phyloP scores from a whole-genome alignment of 2,329 filamentous ascomycete genomes.

The Canariomyces notabilis region DNA sequence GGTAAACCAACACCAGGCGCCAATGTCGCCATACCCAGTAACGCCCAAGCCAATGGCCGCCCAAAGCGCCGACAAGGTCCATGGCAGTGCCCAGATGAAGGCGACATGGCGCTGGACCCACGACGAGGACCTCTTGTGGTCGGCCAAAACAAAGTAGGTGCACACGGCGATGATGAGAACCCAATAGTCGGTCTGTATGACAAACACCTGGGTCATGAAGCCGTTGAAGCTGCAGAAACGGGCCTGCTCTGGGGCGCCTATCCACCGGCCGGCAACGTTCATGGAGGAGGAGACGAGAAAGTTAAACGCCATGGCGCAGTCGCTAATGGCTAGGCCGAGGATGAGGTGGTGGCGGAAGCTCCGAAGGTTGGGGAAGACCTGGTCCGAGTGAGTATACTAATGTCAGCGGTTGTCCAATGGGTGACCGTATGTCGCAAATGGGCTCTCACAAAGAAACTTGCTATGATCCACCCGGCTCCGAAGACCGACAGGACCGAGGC shows the following conservation, averaged over 20 bases:
- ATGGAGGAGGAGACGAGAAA: conserved; percentile 35
- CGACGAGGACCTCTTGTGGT: conserved; percentile 31
- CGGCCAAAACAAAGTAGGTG: conserved; percentile 38
- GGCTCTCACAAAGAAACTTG: conserved; percentile 31
- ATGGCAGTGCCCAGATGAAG: conserved; percentile 33
- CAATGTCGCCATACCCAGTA: conserved; percentile 32
- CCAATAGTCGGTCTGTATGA: conserved; percentile 42
- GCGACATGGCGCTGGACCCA: conserved; percentile 35
- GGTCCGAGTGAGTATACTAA: no score
- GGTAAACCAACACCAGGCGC: conserved; percentile 38
- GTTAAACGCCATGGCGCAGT: conserved; percentile 38
- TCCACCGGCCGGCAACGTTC: conserved; percentile 31
- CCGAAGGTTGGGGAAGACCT: conserved; percentile 35
- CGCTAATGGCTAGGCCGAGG: conserved; percentile 37
- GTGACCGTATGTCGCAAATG: no score
- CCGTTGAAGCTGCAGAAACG: conserved; percentile 38
- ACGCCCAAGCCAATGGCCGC: conserved; percentile 30
- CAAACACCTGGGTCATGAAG: conserved; percentile 39
- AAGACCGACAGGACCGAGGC: conserved; percentile 33
- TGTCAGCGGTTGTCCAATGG: no score
- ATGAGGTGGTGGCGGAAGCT: conserved; percentile 39
- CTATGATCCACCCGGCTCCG: conserved; percentile 35
- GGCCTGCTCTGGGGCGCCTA: conserved; percentile 28
- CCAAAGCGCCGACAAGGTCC: conserved; percentile 34
- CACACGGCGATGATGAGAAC: conserved; percentile 37